Base-by-base conservation (phyloP, 129 eudicot species). In the Flaveria bidentis region DNA sequence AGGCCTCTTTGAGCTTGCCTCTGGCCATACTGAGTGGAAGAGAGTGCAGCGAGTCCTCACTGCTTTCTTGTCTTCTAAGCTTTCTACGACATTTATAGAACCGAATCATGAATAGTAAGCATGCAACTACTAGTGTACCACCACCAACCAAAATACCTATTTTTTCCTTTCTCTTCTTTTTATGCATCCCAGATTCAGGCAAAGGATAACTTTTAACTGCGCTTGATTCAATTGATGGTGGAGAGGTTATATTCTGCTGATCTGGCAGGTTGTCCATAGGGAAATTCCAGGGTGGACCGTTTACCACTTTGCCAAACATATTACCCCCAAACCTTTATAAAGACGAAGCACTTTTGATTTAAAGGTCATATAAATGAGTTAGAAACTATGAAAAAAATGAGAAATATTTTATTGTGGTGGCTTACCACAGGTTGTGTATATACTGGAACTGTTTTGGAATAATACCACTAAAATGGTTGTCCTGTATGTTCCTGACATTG, bases 391-490 rank as follows among this genome's bases (percentile, higher is more conserved):
- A 45, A 45, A 45, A 45, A 45, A 8, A 45, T 45, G 50, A 45
- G 13, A 45, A 45, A 45, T 9, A 30, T n/a, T 51, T 56, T 6
- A 11, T 45, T 23, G 45, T 69, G 50, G 20, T 78, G 76, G 56
- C 84, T 69, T 78, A 90, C 98, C 98, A 84, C 74, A 94, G 83
- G 78, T 87, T 88, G 66, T 75, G 85, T 71, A 94, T 89, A 39
- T 39, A 45, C 69, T 94, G 93, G 81, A 94, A 94, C 18, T 89
- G 83, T 78, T 80, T 85, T 8, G 98, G 98, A 78, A 94, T 88
- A 39, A 94, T 84, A 53, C 98, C 98, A 78, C 97, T 94, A 56
- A 94, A 94, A 86, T 88, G 88, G 86, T 91, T 94, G 70, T 93
- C 98, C 83, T 87, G 93, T 36, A 93, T 88, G 88, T 93, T 84